Conservation (phyloP, 306 rosid genomes). For the Rosa chinensis region DNA sequence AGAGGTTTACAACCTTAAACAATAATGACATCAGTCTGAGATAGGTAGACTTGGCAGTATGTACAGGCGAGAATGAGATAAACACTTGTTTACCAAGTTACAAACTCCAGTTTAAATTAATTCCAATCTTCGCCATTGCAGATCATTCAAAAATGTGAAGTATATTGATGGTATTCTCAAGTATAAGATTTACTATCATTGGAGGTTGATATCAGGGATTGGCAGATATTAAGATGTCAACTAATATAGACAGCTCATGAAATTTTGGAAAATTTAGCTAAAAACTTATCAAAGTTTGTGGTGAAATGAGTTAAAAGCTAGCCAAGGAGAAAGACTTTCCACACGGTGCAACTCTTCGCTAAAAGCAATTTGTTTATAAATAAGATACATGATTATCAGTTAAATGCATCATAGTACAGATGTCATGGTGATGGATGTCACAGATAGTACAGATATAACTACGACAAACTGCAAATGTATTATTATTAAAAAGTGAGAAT, state of each 20-base stretch:
- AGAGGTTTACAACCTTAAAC: constrained; percentile 70
- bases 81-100: background rate
- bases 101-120: background rate
- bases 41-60: background rate
- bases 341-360: background rate
- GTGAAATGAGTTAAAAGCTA: background rate
- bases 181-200: background rate
- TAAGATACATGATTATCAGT: background rate
- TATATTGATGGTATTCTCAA: too few relatives aligned
- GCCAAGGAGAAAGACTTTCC: background rate
- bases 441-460: background rate
- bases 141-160: background rate
- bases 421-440: background rate
- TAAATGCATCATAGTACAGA: background rate
- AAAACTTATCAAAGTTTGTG: background rate
- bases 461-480: background rate
- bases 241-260: background rate
- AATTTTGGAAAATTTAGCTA: background rate
- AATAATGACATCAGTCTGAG: constrained; percentile 10
- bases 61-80: background rate
- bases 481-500: background rate
- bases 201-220: background rate
- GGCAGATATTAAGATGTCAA: background rate
- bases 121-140: background rate
- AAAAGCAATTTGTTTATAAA: background rate